Percentiles rank a stretch among this genome's conserved stretches.
These are phyloP conservation scores for Ambrosia trifida DNA, from an alignment of 129 eudicot genomes.

Conservation along the genomic window DNA sequence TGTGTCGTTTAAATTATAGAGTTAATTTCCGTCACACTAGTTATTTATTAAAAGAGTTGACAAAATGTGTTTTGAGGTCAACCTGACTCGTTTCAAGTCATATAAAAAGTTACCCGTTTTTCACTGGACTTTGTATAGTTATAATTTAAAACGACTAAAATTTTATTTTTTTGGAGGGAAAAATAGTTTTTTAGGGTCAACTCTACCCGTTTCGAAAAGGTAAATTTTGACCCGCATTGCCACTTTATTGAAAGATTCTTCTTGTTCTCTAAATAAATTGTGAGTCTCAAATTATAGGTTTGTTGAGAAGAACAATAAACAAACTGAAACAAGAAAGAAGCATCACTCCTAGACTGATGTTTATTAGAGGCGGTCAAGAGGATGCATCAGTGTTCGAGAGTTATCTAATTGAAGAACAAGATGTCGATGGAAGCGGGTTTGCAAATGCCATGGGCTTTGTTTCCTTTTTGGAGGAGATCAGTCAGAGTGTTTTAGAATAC, in stretches of 20 bases:
- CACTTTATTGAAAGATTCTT: background rate
- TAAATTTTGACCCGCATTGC: too few species aligned
- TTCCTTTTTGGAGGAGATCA: constrained; percentile 91
- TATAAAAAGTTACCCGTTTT: background rate
- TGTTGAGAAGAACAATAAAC: constrained; percentile 73
- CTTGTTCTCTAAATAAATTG: background rate
- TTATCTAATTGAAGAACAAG: constrained; percentile 91
- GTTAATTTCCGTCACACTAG: too few species aligned
- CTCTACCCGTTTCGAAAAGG: too few species aligned
- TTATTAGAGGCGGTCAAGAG: constrained; percentile 88
- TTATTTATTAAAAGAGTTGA: too few species aligned
- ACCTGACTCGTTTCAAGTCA: background rate
- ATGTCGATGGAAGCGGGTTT: constrained; percentile 83
- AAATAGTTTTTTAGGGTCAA: too few species aligned
- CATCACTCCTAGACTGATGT: constrained; percentile 79
- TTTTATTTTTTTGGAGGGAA: too few species aligned
- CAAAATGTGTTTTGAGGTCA: too few species aligned
- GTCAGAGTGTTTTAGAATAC: constrained; percentile 71
- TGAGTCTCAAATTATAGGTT: constrained; percentile 43
- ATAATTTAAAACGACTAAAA: too few species aligned
- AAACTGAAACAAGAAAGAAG: constrained; percentile 93
- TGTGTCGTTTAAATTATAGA: too few species aligned
- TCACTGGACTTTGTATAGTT: too few species aligned
- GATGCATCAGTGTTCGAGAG: constrained; percentile 80
- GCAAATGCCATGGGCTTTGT: constrained; percentile 85